Evolutionary conservation across 2,329 filamentous ascomycete genomes (phyloP), one percentile per base, ranked within the genome.

Genomic region (Colletotrichum orchidophilum): DNA sequence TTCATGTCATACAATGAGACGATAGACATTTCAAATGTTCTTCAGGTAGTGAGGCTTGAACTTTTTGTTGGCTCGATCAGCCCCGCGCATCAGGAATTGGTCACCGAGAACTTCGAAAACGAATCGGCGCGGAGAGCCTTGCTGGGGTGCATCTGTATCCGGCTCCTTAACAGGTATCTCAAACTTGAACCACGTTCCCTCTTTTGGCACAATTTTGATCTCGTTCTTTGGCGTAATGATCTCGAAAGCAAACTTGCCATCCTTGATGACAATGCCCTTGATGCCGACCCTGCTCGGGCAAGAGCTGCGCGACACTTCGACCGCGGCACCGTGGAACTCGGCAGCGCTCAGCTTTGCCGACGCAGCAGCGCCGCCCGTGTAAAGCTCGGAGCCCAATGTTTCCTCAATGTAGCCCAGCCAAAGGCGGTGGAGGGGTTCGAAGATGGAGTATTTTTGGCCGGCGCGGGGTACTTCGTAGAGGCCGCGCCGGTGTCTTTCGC

Each of bases 401-500:
- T 98, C 95, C 64, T 91, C 89, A 77, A 96, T 93, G 81, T 99
- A 99, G 3, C 89, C 91, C 46, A 91, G 82, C 96, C 96, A 99
- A 73, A 99, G 84, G 18, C 81, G 81, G 79, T 97, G 90, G 75
- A 99, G 82, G 0, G 93, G 92, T 75, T 91, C 88, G 80, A 96
- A 98, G 35, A 96, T 87, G 5, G 86, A 86, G 77, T 97, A 97
- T 73, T 91, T 91, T 75, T 88, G 88, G 66, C 92, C 89, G 42
- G 87, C 83, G 70, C 89, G 89, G 0, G 93, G 92, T 6, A 98
- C 87, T 12, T 93, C 89, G 82, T 97, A 92, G 18, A 98, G 85
- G 12, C 91, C 89, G 0, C 95, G 86, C 5, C 83, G 84, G 15
- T 95, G 91, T 75, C 95, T 94, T 78, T 96, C 89, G 26, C 92